These are phyloP conservation scores for Starmerella bacillaris DNA, from an alignment of 805 yeast species.

Conservation along the genomic window DNA sequence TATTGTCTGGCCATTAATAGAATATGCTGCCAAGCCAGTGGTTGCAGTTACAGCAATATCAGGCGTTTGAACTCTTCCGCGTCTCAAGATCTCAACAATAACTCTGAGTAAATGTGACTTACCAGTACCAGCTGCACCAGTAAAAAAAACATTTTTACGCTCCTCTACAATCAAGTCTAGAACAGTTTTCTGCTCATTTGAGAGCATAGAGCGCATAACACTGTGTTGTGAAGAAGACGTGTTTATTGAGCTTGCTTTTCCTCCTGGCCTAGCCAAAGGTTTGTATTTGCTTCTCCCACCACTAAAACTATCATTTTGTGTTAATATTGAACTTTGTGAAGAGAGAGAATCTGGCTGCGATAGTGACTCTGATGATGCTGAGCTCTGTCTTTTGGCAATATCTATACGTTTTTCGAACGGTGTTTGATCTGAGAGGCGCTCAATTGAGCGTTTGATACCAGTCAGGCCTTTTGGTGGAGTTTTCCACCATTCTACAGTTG, in stretches of 20 bases:
- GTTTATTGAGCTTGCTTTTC: constrained; percentile 7
- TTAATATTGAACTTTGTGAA: background rate
- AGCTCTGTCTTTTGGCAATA: background rate
- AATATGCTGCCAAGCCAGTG: constrained; percentile 86
- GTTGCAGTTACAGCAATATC: constrained; percentile 80
- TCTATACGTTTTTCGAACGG: too few species aligned
- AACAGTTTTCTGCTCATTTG: constrained; percentile 34
- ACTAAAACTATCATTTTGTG: background rate
- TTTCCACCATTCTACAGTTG: constrained; percentile 1
- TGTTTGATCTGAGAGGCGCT: too few species aligned
- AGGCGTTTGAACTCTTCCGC: constrained; percentile 24
- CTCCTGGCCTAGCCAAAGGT: constrained; percentile 11
- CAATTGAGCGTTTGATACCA: background rate
- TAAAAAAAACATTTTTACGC: constrained; percentile 53
- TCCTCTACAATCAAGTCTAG: constrained; percentile 44
- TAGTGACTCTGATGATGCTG: background rate
- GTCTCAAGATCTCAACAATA: constrained; percentile 35
- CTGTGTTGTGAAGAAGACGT: constrained; percentile 6
- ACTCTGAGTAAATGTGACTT: constrained; percentile 64
- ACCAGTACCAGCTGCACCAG: constrained; percentile 98
- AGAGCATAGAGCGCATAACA: constrained; percentile 8
- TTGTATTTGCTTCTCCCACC: background rate
- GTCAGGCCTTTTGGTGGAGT: constrained; percentile 1
- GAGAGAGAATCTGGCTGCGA: background rate
- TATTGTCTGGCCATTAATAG: constrained; percentile 75